Base-by-base conservation (phyloP, 768 basidiomycete species). In the Leccinum pellstonianum region DNA sequence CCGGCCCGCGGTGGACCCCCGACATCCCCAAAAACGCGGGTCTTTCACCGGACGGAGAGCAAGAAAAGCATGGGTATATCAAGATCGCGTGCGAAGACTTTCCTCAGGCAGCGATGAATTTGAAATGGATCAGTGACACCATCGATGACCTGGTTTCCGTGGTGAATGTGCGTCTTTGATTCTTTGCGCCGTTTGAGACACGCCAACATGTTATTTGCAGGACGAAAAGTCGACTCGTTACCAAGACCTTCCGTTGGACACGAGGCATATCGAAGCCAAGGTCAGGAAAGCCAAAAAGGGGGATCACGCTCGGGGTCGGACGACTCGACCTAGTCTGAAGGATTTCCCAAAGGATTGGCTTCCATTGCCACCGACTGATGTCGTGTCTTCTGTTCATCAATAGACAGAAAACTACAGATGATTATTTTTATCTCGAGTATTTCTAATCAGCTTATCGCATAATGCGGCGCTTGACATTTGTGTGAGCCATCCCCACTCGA, bases 41-140 rank as follows among this genome's bases (percentile, higher is more conserved):
- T 2, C 55, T 70, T 17, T 73, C 86, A 23, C 54, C 59, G 43
- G 78, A 77, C 51, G 72, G 72, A 10, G 72, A 81, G 47, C 78
- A 78, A 50, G 73, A 70, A 10, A 83, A 80, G 71, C 83, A 92
- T 58, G 95, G 95, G 4, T 95, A 84, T 75, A 79, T 99, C 74
- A 95, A 95, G 77, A 90, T 98, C 61, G 82, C 90, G 1, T 94
- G 91, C 69, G 95, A 98, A 67, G 85, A 90, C 73, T 96, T 93
- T 74, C 86, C 87, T 7, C 80, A 84, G 64, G 83, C 87, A 2
- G 80, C 85, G 27, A 88, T 91, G 90, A 99, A 99, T 74, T 78
- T 96, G 67, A 96, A 95, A 74, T 96, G 93, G 90, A 92, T 90
- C 43, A 90, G 89, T 64, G 95, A 98, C 70, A 81, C 85, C 15